These are phyloP conservation scores for Tolypocladium album DNA, from an alignment of 2,329 filamentous ascomycete genomes.

Conservation along the genomic window DNA sequence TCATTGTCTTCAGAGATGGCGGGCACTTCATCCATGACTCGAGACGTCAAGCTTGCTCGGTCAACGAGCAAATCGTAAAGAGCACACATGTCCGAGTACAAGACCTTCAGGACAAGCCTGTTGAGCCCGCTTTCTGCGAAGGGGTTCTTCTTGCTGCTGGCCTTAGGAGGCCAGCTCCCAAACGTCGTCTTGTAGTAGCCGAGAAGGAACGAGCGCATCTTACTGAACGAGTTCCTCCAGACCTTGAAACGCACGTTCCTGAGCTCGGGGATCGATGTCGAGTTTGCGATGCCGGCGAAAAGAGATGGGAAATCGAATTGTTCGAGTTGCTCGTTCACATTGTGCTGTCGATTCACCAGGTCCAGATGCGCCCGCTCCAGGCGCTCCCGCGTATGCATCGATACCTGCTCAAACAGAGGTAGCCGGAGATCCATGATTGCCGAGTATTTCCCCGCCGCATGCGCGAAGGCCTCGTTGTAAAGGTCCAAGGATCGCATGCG, in stretches of 20 bases:
- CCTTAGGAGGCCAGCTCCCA: slow-evolving; percentile 79
- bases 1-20: slow-evolving; percentile 43
- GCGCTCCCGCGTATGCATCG: slow-evolving; percentile 60
- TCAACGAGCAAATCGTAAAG: slow-evolving; percentile 87
- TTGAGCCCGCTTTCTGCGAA: slow-evolving; percentile 83
- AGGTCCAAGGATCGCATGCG: slow-evolving; percentile 70
- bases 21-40: slow-evolving; percentile 59
- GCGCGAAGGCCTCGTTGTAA: slow-evolving; percentile 86
- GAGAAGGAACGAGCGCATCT: slow-evolving; percentile 64
- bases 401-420: slow-evolving; percentile 61
- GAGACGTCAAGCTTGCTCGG: slow-evolving; percentile 64
- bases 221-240: slow-evolving; percentile 67
- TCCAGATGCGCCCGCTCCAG: slow-evolving; percentile 76
- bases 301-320: slow-evolving; percentile 87
- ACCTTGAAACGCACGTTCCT: slow-evolving; percentile 72
- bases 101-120: slow-evolving; percentile 64
- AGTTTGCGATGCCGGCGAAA: slow-evolving; percentile 80
- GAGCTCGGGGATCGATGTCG: slow-evolving; percentile 65
- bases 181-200: slow-evolving; percentile 52
- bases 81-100: slow-evolving; percentile 78
- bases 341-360: slow-evolving; percentile 59
- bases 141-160: slow-evolving; percentile 81
- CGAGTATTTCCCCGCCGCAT: slow-evolving; percentile 79
- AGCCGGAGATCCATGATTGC: slow-evolving; percentile 57
- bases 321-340: slow-evolving; percentile 62